Percentiles rank a stretch among this genome's conserved stretches.
Conservation (phyloP, 2,329 filamentous ascomycete genomes). For the Beauveria varroae region DNA sequence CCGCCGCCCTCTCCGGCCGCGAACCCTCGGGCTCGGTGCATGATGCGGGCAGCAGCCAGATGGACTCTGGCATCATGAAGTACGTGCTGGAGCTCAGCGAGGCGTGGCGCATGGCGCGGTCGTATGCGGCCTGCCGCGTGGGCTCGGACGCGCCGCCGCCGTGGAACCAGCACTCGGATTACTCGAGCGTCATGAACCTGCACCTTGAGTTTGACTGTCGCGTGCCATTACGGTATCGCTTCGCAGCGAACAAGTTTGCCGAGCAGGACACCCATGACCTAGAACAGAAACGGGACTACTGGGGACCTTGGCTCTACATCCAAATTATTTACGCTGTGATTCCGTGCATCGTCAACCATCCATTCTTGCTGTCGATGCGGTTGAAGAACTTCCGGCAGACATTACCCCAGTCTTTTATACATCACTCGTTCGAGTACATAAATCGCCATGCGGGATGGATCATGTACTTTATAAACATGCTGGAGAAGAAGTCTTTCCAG, state of each 20-base stretch:
- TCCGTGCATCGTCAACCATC: conserved; percentile 45
- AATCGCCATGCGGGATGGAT: conserved; percentile 46
- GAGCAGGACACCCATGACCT: conserved; percentile 34
- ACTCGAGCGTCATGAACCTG: conserved; percentile 39
- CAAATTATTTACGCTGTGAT: conserved; percentile 47
- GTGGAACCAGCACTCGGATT: conserved; percentile 43
- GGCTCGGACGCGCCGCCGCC: conserved; percentile 30
- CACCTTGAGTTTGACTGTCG: conserved; percentile 46
- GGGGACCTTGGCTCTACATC: conserved; percentile 44
- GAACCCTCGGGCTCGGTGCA: background rate
- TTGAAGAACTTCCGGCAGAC: conserved; percentile 43
- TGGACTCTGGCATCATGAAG: conserved; percentile 33
- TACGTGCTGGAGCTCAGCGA: conserved; percentile 37
- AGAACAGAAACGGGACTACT: conserved; percentile 39
- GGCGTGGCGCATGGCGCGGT: conserved; percentile 38
- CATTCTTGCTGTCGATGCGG: conserved; percentile 43
- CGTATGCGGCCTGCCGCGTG: conserved; percentile 38
- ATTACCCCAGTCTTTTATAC: conserved; percentile 46
- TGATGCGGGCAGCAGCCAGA: conserved; percentile 4
- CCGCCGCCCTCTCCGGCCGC: conserved; percentile 1
- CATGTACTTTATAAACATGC: conserved; percentile 41
- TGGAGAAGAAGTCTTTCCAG: conserved; percentile 33
- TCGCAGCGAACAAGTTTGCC: conserved; percentile 39
- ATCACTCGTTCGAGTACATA: conserved; percentile 44
- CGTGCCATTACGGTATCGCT: conserved; percentile 43